Evolutionary conservation across 2,329 filamentous ascomycete genomes (phyloP).

Genomic region (Claviceps cyperi): DNA sequence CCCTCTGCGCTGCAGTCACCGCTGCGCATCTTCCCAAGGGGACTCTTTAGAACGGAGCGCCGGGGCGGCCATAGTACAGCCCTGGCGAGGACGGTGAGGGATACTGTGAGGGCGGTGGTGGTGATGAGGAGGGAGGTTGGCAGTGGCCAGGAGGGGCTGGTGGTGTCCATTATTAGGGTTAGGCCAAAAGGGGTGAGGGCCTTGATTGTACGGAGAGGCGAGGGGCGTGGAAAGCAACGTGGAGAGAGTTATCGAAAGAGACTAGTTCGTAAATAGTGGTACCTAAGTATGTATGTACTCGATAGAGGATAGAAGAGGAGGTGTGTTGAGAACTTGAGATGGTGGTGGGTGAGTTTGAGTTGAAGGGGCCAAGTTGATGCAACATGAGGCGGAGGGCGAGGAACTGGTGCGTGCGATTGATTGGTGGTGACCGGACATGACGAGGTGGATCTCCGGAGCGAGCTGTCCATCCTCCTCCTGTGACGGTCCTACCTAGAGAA

Average conservation of each 20-base stretch:
- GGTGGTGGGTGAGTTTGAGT: too few species aligned
- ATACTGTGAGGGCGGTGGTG: constrained; percentile 27
- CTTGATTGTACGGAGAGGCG: neutral
- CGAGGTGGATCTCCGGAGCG: too few species aligned
- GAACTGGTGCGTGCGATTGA: too few species aligned
- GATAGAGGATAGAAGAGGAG: neutral
- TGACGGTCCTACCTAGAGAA: too few species aligned
- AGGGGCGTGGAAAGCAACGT: too few species aligned
- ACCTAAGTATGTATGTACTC: too few species aligned
- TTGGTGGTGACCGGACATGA: too few species aligned
- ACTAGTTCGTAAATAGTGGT: too few species aligned
- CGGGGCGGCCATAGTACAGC: constrained; percentile 26
- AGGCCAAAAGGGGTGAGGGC: too few species aligned
- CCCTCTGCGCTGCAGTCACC: constrained; percentile 18
- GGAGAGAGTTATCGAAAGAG: too few species aligned
- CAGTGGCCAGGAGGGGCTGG: neutral
- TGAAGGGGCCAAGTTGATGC: neutral
- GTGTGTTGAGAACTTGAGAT: too few species aligned
- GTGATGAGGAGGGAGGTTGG: constrained; percentile 21
- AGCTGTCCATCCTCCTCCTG: too few species aligned
- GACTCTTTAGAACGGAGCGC: constrained; percentile 27
- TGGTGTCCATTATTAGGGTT: neutral
- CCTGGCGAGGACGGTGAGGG: constrained; percentile 21
- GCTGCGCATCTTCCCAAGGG: constrained; percentile 24
- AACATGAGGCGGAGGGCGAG: neutral